phyloP scores from a whole-genome alignment of 768 basidiomycete genomes.

The Boletus barrowsii region DNA sequence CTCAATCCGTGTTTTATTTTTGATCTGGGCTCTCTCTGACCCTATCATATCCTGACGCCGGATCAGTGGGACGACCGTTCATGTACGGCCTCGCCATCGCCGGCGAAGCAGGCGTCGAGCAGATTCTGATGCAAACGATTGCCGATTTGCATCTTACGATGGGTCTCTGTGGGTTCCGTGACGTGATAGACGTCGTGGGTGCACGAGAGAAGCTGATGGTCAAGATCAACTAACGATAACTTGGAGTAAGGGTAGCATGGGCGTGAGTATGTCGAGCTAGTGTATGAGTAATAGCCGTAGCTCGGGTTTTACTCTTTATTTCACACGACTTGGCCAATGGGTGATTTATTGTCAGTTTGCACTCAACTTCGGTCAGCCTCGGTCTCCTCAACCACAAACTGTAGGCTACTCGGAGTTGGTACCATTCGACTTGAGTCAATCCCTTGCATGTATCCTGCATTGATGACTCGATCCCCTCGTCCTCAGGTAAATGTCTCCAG shows the following conservation, averaged over 20 bases:
- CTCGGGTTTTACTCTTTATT: too few relatives aligned
- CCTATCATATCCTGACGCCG: too few relatives aligned
- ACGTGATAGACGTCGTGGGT: conserved; percentile 36
- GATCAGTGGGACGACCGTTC: conserved; percentile 39
- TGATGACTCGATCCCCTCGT: too few relatives aligned
- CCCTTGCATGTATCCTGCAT: too few relatives aligned
- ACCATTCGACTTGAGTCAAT: too few relatives aligned
- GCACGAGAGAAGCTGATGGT: conserved; percentile 34
- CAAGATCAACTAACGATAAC: conserved; percentile 14
- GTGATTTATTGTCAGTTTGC: too few relatives aligned
- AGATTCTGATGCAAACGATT: conserved; percentile 43
- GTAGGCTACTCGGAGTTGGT: too few relatives aligned
- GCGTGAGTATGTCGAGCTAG: background rate
- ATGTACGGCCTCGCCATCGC: conserved; percentile 49
- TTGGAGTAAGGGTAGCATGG: background rate
- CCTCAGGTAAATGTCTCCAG: too few relatives aligned
- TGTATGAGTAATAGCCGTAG: too few relatives aligned
- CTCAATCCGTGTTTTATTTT: background rate
- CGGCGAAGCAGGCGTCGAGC: conserved; percentile 47
- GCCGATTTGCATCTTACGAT: conserved; percentile 44
- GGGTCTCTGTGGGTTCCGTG: conserved; percentile 40
- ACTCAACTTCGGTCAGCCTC: too few relatives aligned
- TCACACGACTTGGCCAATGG: too few relatives aligned
- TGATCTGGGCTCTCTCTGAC: background rate
- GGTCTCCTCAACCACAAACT: too few relatives aligned